These are phyloP conservation scores for Xanthoparmelia taractica DNA, from an alignment of 495 filamentous ascomycete genomes.

Conservation along the genomic window DNA sequence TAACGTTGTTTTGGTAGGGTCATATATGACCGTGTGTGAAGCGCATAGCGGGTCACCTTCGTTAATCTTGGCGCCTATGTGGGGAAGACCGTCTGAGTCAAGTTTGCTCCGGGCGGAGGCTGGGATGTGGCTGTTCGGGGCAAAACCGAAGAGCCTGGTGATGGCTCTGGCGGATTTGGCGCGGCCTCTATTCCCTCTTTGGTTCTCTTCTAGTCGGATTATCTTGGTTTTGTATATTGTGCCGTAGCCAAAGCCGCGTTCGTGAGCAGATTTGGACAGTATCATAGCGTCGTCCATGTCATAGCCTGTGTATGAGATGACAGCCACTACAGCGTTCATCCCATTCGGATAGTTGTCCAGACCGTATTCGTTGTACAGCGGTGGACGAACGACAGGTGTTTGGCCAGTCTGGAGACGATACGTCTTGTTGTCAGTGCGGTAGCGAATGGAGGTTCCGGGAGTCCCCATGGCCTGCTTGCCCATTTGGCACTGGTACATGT, in stretches of 20 bases:
- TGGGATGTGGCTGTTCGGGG: slow-evolving; percentile 58
- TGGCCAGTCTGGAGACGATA: slow-evolving; percentile 94
- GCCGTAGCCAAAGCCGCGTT: slow-evolving; percentile 93
- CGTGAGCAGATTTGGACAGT: slow-evolving; percentile 93
- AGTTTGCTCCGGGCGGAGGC: slow-evolving; percentile 58
- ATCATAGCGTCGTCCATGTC: slow-evolving; percentile 99
- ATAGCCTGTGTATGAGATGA: slow-evolving; percentile 97
- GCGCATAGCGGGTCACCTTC: slow-evolving; percentile 81
- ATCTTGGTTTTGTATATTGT: slow-evolving; percentile 97
- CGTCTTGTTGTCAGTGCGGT: slow-evolving; percentile 93
- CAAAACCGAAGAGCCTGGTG: slow-evolving; percentile 76
- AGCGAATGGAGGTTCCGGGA: slow-evolving; percentile 73
- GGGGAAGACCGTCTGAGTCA: slow-evolving; percentile 79
- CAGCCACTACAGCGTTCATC: slow-evolving; percentile 92
- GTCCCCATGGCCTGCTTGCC: slow-evolving; percentile 99
- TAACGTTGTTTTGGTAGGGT: slow-evolving; percentile 47
- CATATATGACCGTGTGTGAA: slow-evolving; percentile 76
- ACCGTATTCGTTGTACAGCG: slow-evolving; percentile 89
- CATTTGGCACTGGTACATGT: slow-evolving; percentile 99
- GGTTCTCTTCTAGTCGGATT: slow-evolving; percentile 67
- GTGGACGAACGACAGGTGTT: slow-evolving; percentile 85
- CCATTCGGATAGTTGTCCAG: slow-evolving; percentile 98
- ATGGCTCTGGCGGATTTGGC: slow-evolving; percentile 42
- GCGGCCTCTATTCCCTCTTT: slow-evolving; percentile 41
- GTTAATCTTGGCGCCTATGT: slow-evolving; percentile 63